Conservation (phyloP, 805 yeast species). For the Metschnikowia colocasiae region DNA sequence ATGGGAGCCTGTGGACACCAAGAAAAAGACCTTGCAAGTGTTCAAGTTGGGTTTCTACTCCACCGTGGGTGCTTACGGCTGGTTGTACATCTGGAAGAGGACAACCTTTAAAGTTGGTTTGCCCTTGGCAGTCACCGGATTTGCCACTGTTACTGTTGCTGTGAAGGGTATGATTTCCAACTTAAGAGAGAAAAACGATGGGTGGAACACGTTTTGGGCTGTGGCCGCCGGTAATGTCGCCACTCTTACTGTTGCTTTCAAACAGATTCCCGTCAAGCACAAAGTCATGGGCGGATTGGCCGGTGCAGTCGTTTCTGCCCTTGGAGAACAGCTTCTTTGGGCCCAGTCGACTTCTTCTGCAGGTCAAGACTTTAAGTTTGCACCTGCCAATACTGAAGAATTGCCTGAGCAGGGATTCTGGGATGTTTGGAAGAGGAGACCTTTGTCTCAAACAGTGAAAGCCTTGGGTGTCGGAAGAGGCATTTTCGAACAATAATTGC, state of each 20-base stretch:
- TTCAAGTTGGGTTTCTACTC: slow-evolving; percentile 46
- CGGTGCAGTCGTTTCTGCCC: slow-evolving; percentile 38
- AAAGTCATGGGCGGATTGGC: slow-evolving; percentile 38
- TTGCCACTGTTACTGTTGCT: slow-evolving; percentile 51
- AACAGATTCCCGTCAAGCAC: slow-evolving; percentile 40
- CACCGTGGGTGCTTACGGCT: slow-evolving; percentile 46
- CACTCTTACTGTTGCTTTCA: slow-evolving; percentile 43
- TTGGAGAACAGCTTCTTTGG: slow-evolving; percentile 38
- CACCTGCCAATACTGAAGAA: slow-evolving; percentile 36
- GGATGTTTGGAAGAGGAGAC: slow-evolving; percentile 79
- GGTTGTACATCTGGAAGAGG: slow-evolving; percentile 43
- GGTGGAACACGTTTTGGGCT: slow-evolving; percentile 62
- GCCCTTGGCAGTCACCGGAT: slow-evolving; percentile 37
- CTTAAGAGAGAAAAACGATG: slow-evolving; percentile 60
- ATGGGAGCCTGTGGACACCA: slow-evolving; percentile 56
- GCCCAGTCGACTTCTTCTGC: slow-evolving; percentile 40
- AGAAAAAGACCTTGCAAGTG: slow-evolving; percentile 45
- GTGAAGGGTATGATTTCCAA: slow-evolving; percentile 50
- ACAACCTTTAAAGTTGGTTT: slow-evolving; percentile 39
- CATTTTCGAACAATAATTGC: slow-evolving; percentile 38
- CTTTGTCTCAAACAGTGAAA: slow-evolving; percentile 73
- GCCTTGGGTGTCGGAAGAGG: slow-evolving; percentile 70
- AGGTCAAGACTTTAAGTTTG: slow-evolving; percentile 36
- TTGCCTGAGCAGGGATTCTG: slow-evolving; percentile 52
- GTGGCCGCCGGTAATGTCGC: slow-evolving; percentile 50